Percentiles rank a stretch among this genome's conserved stretches.
Evolutionary conservation across 2,329 filamentous ascomycete genomes (phyloP).

Genomic region (Fonsecaea multimorphosa): DNA sequence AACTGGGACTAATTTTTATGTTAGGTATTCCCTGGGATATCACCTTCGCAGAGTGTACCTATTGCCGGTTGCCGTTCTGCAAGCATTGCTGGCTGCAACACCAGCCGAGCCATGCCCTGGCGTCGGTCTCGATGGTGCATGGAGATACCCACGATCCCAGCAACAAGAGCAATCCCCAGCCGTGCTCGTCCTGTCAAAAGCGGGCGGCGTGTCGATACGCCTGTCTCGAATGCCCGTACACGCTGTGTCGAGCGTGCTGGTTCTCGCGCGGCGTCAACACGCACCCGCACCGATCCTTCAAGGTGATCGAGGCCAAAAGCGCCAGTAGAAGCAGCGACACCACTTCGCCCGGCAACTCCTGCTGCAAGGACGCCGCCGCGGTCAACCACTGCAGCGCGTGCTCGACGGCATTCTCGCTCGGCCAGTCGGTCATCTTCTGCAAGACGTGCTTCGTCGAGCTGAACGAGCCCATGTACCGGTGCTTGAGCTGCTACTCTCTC

Average conservation of each 20-base stretch:
- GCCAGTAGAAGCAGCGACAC: not conserved
- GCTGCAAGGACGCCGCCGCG: not conserved
- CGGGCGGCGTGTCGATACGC: not conserved
- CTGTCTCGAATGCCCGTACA: not conserved
- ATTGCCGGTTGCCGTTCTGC: not conserved
- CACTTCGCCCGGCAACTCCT: not conserved
- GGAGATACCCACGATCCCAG: not conserved
- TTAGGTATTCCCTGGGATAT: not conserved
- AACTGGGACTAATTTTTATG: not conserved
- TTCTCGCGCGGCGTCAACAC: not conserved
- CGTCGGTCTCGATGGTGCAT: not conserved
- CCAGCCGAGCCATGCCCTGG: conserved; percentile 3
- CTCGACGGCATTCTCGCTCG: not conserved
- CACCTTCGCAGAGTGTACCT: not conserved
- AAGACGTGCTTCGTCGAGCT: not conserved
- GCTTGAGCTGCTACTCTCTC: not conserved
- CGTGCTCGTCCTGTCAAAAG: not conserved
- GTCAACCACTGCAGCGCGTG: not conserved
- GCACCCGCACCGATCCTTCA: not conserved
- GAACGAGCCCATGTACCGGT: not conserved
- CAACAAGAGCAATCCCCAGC: not conserved
- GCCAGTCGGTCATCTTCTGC: not conserved
- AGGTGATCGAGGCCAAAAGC: not conserved
- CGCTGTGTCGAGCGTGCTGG: not conserved
- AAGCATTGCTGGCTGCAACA: not conserved